Evolutionary conservation across 441 rosid species (phyloP).

Genomic region (Mallotus repandus): DNA sequence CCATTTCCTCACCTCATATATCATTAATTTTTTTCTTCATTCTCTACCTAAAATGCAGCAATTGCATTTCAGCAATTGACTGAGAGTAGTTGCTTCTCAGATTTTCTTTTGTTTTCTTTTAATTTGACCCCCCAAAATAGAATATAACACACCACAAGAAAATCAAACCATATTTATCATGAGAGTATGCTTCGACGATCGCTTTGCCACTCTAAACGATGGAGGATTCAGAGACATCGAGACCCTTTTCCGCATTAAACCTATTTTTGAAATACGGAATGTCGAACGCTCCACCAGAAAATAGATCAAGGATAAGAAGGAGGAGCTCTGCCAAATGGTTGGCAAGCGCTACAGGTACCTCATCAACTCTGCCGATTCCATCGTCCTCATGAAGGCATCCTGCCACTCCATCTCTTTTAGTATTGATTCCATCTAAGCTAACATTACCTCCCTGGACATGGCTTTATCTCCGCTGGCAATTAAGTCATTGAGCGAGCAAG

Average conservation of each 20-base stretch:
- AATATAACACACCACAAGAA: too few relatives aligned
- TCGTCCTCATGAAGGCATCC: constrained; percentile 78
- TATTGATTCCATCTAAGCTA: constrained; percentile 57
- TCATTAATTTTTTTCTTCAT: too few relatives aligned
- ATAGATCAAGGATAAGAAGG: constrained; percentile 88
- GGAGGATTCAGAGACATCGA: constrained; percentile 81
- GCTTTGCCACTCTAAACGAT: constrained; percentile 36
- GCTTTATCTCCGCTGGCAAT: too few relatives aligned
- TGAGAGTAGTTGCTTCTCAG: too few relatives aligned
- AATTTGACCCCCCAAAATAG: too few relatives aligned
- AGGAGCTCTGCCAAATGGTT: constrained; percentile 85
- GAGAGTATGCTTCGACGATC: constrained; percentile 45
- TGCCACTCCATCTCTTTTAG: constrained; percentile 70
- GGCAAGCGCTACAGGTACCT: constrained; percentile 91
- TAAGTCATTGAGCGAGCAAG: too few relatives aligned
- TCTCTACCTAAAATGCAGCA: too few relatives aligned
- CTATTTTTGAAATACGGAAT: constrained; percentile 73
- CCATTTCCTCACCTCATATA: too few relatives aligned
- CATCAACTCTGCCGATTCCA: constrained; percentile 94
- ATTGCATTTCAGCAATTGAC: too few relatives aligned
- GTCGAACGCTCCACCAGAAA: constrained; percentile 64
- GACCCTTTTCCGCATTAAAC: constrained; percentile 71
- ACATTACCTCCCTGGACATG: constrained; percentile 65
- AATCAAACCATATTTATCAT: constrained; percentile 19
- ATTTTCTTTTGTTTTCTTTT: too few relatives aligned